phyloP scores from a whole-genome alignment of 2,329 filamentous ascomycete species.

The Myriangium duriaei region DNA sequence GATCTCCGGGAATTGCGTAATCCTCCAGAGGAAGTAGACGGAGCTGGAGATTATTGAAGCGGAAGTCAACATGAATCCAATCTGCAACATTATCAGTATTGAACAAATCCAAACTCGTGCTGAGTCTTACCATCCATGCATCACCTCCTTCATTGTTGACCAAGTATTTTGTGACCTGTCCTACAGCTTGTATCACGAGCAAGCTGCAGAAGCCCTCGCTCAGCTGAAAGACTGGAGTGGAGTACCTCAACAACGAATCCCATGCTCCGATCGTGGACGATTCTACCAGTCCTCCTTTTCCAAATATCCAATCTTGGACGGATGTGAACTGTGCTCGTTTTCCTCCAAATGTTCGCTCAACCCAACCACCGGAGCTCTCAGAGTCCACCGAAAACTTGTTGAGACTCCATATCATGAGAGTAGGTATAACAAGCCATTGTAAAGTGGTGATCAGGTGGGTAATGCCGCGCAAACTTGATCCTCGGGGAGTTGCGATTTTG shows the following conservation, averaged over 20 bases:
- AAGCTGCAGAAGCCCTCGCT: conserved; percentile 94
- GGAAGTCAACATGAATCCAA: conserved; percentile 74
- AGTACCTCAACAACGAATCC: conserved; percentile 81
- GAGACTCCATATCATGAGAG: conserved; percentile 84
- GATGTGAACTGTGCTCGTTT: conserved; percentile 52
- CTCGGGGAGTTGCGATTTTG: conserved; percentile 67
- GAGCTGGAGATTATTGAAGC: conserved; percentile 87
- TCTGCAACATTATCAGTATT: conserved; percentile 44
- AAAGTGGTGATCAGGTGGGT: conserved; percentile 57
- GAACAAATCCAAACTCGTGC: background rate
- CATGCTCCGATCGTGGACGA: conserved; percentile 69
- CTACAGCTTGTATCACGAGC: conserved; percentile 85
- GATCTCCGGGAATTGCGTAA: conserved; percentile 85
- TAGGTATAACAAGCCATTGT: conserved; percentile 79
- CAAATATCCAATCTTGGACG: conserved; percentile 76
- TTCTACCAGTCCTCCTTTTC: conserved; percentile 71
- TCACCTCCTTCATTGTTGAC: conserved; percentile 89
- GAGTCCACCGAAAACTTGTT: conserved; percentile 90
- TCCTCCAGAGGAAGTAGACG: conserved; percentile 91
- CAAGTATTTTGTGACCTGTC: conserved; percentile 87
- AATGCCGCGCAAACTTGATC: conserved; percentile 59
- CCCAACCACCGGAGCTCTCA: conserved; percentile 59
- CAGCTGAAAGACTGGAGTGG: conserved; percentile 86
- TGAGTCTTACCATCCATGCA: conserved; percentile 73
- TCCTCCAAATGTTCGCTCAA: conserved; percentile 62